These are phyloP conservation scores for Fusarium denticulatum DNA, from an alignment of 2,329 filamentous ascomycete genomes.

Conservation along the genomic window DNA sequence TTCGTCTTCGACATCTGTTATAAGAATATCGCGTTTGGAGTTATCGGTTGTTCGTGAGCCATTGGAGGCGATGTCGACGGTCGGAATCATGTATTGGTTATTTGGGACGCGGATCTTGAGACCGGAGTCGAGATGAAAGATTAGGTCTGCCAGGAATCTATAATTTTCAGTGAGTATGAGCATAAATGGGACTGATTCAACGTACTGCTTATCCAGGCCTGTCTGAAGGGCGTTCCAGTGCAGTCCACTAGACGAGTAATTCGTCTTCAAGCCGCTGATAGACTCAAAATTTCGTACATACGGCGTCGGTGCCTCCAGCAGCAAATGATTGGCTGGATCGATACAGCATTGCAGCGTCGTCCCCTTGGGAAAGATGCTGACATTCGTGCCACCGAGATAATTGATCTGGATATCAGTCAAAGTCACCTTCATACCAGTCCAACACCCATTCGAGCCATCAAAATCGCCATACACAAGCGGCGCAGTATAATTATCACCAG, in stretches of 20 bases:
- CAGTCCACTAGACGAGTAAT: slow-evolving; percentile 13
- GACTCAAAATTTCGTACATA: slow-evolving; percentile 37
- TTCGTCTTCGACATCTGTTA: slow-evolving; percentile 33
- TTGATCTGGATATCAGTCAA: slow-evolving; percentile 43
- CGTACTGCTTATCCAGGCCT: slow-evolving; percentile 21
- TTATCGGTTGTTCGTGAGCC: slow-evolving; percentile 34
- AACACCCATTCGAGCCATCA: slow-evolving; percentile 25
- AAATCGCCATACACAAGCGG: slow-evolving; percentile 29
- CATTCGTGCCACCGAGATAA: slow-evolving; percentile 39
- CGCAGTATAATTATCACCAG: slow-evolving; percentile 44
- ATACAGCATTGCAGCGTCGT: slow-evolving; percentile 42
- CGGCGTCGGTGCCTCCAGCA: slow-evolving; percentile 41
- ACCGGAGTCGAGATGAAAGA: slow-evolving; percentile 42
- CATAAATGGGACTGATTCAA: too few species aligned
- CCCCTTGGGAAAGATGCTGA: slow-evolving; percentile 42
- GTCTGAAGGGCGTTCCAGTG: slow-evolving; percentile 31
- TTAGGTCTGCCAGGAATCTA: slow-evolving; percentile 45
- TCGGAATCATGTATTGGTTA: slow-evolving; percentile 44
- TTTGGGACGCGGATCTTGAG: slow-evolving; percentile 45
- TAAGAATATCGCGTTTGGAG: slow-evolving; percentile 39
- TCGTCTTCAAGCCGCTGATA: background rate
- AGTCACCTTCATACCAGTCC: slow-evolving; percentile 38
- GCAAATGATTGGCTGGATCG: slow-evolving; percentile 45
- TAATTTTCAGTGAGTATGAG: background rate
- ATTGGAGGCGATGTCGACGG: slow-evolving; percentile 40